Evolutionary conservation across 1,284 basidiomycete genomes (phyloP), one percentile per base, ranked within the genome.

Genomic region (Sporisorium iseilematis-ciliati): DNA sequence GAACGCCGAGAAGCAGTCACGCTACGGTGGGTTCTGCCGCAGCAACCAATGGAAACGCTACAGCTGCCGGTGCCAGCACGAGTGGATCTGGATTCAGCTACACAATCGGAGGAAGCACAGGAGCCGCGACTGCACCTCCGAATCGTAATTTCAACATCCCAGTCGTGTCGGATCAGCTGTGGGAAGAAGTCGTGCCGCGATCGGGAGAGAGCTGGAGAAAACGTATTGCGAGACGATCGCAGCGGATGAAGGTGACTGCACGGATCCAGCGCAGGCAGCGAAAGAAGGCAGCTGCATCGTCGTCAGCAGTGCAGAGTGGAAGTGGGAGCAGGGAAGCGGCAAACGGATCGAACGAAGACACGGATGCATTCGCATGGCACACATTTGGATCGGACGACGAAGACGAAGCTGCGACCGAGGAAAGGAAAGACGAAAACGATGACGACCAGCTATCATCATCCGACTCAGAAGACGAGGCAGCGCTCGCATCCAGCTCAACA

Each of bases 111-210:
- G 55, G 55, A 2, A 57, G 45, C 7, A 45, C 64, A 7, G 63
- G 54, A 7, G 41, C 61, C 2, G 48, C 29, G 21, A 29, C 51
- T 11, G 50, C 56, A 4, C 53, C 64, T 20, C 73, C 67, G 2
- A 70, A 70, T 23, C 64, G 64, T 50, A 54, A 46, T 38, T 59
- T 73, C 46, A 73, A 69, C 50, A 69, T 77, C 20, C 66, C 75
- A 4, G 41, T 62, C 5, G 57, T 77, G 2, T 73, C 75, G 48
- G 65, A 77, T 38, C 69, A 77, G 60, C 60, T 77, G 31, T 77
- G 75, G 75, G 69, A 77, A 31, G 75, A 77, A 38, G 63, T 77
- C 2, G 69, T 77, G 20, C 75, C 75, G 4, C 61, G 65, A 8
- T 71, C 67, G 20, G 70, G 69, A 18, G 65, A 66, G 12, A n/a